Base-by-base conservation (phyloP, 805 yeast species). In the Debaryomyces maramus region DNA sequence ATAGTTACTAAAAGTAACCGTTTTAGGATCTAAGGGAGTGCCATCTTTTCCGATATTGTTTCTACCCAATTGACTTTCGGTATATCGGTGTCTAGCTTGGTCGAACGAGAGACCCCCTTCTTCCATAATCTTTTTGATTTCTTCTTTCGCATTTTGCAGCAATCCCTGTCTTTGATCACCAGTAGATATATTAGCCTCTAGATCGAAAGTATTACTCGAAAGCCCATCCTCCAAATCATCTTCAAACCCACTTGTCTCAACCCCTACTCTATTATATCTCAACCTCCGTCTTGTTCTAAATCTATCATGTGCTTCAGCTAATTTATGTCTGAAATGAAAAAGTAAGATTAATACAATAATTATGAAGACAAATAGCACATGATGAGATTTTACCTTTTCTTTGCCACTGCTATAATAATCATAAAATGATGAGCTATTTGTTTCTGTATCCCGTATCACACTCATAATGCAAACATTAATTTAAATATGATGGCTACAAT, bases 31-130 rank as follows among this genome's bases (percentile, higher is more conserved):
- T 28, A 69, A 47, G 0, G 90, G 90, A 36, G 75, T 59, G 0
- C 91, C 91, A 56, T 83, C 82, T 0, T 78, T 72, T 2, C 76
- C 83, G 23, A 85, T 79, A 8, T 70, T 73, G 53, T 83, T 73
- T 11, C 64, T 56, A 1, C 66, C 63, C 55, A 86, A 69, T 46
- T 63, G 62, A 11, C 56, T 46, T 37, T 64, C 67, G 4, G 78
- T 73, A 52, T 75, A 81, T 39, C 69, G 52, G 3, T 76, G 56
- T 44, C 95, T 67, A 1, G 95, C 95, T 30, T 78, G 78, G 56
- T 86, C 95, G 55, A 86, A 86, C 1, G 75, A 52, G 20, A 84
- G 45, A 24, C 66, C 56, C 36, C 73, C 61, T 5, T 56, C 52
- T 5, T 67, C 54, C 93, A 86, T 86, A 6, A 84, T 64, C 20